phyloP scores from a whole-genome alignment of 495 filamentous ascomycete genomes.

The Hypoxylon rickii region DNA sequence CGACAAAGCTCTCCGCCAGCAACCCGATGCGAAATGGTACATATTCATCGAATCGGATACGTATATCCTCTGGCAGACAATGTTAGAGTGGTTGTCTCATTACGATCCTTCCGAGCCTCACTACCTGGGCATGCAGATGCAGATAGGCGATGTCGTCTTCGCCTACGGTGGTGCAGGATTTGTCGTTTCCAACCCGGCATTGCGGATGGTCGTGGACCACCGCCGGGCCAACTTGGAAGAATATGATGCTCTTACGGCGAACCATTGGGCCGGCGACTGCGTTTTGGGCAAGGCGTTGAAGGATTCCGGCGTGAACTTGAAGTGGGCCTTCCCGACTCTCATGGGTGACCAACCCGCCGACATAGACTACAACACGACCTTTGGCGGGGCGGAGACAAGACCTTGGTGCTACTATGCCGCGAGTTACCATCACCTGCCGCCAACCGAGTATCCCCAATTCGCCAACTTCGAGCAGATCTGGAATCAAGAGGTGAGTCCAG shows the following conservation, averaged over 20 bases:
- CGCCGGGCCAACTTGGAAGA: conserved; percentile 31
- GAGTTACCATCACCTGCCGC: conserved; percentile 55
- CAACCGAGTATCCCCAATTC: conserved; percentile 47
- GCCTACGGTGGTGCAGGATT: conserved; percentile 61
- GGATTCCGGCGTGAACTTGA: conserved; percentile 46
- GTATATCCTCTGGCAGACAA: conserved; percentile 61
- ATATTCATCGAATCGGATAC: conserved; percentile 69
- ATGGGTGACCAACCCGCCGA: conserved; percentile 44
- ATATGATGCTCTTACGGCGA: conserved; percentile 40
- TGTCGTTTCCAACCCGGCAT: conserved; percentile 54
- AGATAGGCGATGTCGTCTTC: conserved; percentile 47
- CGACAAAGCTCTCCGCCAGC: conserved; percentile 50
- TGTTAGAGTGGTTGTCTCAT: conserved; percentile 54
- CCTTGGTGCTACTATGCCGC: conserved; percentile 57
- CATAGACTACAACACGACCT: conserved; percentile 49
- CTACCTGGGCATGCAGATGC: conserved; percentile 57
- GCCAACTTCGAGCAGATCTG: conserved; percentile 53
- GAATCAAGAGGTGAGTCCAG: conserved; percentile 43
- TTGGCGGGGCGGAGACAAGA: conserved; percentile 44
- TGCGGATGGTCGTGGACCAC: conserved; percentile 45
- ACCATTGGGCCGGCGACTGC: conserved; percentile 60
- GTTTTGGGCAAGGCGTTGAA: conserved; percentile 54
- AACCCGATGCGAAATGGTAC: conserved; percentile 63
- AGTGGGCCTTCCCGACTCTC: conserved; percentile 53
- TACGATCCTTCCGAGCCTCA: conserved; percentile 50